Evolutionary conservation across 2,329 filamentous ascomycete species (phyloP).

Genomic region (Penicillium carneum): DNA sequence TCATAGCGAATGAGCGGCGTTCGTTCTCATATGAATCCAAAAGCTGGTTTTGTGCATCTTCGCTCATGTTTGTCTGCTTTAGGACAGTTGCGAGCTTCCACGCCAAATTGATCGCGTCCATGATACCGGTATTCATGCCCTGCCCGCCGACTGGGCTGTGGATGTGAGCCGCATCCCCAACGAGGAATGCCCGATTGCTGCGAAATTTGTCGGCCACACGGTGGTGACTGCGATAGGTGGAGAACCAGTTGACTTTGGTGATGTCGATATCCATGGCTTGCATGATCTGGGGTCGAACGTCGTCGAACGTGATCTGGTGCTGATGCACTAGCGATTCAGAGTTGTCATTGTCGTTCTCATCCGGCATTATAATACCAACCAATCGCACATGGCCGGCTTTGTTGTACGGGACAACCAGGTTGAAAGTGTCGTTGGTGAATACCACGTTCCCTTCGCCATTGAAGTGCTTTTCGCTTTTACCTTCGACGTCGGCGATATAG

Average conservation of each 20-base stretch:
- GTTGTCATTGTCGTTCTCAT: conserved; percentile 6
- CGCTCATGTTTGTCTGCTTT: conserved; percentile 33
- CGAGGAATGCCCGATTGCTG: conserved; percentile 60
- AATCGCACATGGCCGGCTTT: conserved; percentile 36
- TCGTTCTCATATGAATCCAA: conserved; percentile 60
- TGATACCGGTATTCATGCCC: conserved; percentile 66
- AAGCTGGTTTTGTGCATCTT: conserved; percentile 48
- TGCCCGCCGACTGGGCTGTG: conserved; percentile 64
- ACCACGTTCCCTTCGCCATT: conserved; percentile 46
- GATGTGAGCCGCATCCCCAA: conserved; percentile 65
- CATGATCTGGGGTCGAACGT: conserved; percentile 37
- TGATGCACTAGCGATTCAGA: conserved; percentile 28
- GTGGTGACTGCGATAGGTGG: conserved; percentile 57
- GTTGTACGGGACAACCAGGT: conserved; percentile 45
- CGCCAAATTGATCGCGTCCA: conserved; percentile 62
- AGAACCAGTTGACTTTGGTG: conserved; percentile 50
- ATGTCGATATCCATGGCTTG: conserved; percentile 36
- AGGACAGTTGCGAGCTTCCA: conserved; percentile 63
- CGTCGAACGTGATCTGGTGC: conserved; percentile 41
- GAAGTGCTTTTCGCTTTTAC: conserved; percentile 28
- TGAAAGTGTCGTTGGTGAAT: conserved; percentile 46
- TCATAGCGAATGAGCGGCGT: conserved; percentile 56
- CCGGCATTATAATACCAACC: conserved; percentile 33
- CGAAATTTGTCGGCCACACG: conserved; percentile 54
- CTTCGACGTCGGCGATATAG: conserved; percentile 55